Percentiles rank a stretch among this genome's conserved stretches.
These are phyloP conservation scores for Forsythia suspensa DNA, from an alignment of 257 asterid genomes.

Conservation along the genomic window DNA sequence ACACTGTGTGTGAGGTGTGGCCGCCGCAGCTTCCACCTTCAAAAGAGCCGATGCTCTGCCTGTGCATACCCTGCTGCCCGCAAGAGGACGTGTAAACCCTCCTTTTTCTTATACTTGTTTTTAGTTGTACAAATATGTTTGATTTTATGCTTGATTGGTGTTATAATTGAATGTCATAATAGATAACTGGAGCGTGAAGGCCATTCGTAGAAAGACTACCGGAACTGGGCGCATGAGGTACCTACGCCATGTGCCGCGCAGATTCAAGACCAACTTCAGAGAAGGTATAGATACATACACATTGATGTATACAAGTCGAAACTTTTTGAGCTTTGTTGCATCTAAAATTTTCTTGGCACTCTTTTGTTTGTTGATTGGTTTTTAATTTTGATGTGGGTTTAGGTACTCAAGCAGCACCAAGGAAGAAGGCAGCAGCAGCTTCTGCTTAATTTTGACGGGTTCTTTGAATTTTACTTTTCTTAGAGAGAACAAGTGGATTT, in stretches of 20 bases:
- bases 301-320: neutral
- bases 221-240: conserved; percentile 91
- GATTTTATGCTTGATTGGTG: neutral
- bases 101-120: neutral
- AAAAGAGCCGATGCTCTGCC: conserved; percentile 70
- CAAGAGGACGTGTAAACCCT: conserved; percentile 49
- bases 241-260: conserved; percentile 65
- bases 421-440: conserved; percentile 65
- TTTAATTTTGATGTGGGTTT: neutral
- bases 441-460: conserved; percentile 40
- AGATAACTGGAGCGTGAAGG: conserved; percentile 39
- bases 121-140: neutral
- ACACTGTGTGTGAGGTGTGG: conserved; percentile 69
- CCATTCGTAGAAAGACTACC: conserved; percentile 82
- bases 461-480: conserved; percentile 20
- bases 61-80: conserved; percentile 74
- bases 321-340: neutral
- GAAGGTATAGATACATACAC: conserved; percentile 45
- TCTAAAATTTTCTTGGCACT: neutral
- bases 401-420: conserved; percentile 80
- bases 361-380: conserved; percentile 6
- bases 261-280: conserved; percentile 81
- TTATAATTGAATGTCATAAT: neutral
- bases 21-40: conserved; percentile 63
- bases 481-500: conserved; percentile 23